Evolutionary conservation across 2,329 filamentous ascomycete species (phyloP), one percentile per base, ranked within the genome.

Genomic region (Karstenula rhodostoma): DNA sequence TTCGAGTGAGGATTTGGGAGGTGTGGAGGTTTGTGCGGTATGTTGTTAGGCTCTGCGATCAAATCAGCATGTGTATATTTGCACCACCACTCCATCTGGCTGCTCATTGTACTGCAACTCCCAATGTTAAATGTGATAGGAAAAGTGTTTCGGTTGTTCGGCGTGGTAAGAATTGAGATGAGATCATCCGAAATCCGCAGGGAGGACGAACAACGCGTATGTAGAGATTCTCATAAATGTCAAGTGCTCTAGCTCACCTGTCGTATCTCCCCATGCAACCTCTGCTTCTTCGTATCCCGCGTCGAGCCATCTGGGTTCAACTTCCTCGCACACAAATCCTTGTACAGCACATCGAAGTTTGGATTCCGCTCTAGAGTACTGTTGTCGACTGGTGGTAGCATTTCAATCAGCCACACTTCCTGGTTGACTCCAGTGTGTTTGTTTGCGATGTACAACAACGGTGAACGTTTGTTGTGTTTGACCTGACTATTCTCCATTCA

Each of bases 301-400:
- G 81, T 79, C 2, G 80, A 80, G n/a, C 78, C 80, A 73, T 83
- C 78, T 1, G 65, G 49, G 56, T 81, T 80, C 5, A 83, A 64
- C 67, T 79, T 81, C 50, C 78, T 76, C 0, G 73, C 70, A 48
- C 75, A 77, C 0, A 84, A 67, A 62, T 83, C 80, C 48, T 78
- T 76, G 67, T 83, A 82, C 1, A 84, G 68, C 0, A 76, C 69
- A 17, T 80, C 79, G 57, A 84, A 83, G 35, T 77, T 78, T 0
- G 81, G 79, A 56, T 83, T 82, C 0, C 73, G 70, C 25, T 78
- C 66, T 0, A 81, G 60, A 0, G 77, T 66, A 1, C 61, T 60
- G 0, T 77, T 73, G 27, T 81, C 74, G 1, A 82, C 69, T 23
- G 79, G 80, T 1, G 80, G 79, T 6, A 81, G 66, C 80, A 83